These are phyloP conservation scores for Lineolata rhizophorae DNA, from an alignment of 495 filamentous ascomycete genomes.

Conservation along the genomic window DNA sequence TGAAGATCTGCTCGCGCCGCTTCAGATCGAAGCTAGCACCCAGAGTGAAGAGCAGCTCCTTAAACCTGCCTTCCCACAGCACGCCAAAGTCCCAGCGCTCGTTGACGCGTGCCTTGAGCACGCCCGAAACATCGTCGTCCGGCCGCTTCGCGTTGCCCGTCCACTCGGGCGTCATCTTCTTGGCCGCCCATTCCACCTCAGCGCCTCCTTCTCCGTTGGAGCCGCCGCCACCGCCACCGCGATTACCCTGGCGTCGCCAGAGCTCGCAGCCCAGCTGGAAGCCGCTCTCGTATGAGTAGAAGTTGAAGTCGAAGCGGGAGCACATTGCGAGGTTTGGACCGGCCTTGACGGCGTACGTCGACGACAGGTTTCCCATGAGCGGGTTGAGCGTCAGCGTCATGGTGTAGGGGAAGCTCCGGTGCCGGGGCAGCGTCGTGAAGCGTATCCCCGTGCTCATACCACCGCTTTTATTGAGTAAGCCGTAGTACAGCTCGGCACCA, in stretches of 20 bases:
- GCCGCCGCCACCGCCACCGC: no score
- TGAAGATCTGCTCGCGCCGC: conserved; percentile 43
- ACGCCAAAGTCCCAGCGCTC: conserved; percentile 66
- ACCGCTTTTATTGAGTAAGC: conserved; percentile 71
- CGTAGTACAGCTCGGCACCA: conserved; percentile 91
- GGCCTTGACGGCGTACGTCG: conserved; percentile 76
- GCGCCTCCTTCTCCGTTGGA: no score
- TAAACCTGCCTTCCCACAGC: conserved; percentile 84
- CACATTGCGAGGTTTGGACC: conserved; percentile 62
- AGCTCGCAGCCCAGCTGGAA: conserved; percentile 76
- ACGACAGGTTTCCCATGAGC: conserved; percentile 74
- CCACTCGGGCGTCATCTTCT: conserved; percentile 14
- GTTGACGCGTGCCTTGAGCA: conserved; percentile 76
- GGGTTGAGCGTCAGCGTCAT: conserved; percentile 66
- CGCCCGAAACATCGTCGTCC: conserved; percentile 39
- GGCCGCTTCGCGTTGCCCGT: conserved; percentile 2
- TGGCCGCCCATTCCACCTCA: conserved; percentile 20
- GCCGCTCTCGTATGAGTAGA: conserved; percentile 93
- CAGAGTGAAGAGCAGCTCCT: conserved; percentile 79
- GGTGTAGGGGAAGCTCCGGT: conserved; percentile 73
- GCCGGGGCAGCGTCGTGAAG: conserved; percentile 76
- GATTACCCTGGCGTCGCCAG: conserved; percentile 32
- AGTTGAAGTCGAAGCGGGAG: conserved; percentile 86
- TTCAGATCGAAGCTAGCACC: conserved; percentile 57
- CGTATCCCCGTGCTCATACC: conserved; percentile 64